Evolutionary conservation across 2,329 filamentous ascomycete species (phyloP).

Genomic region (Ampelomyces quisqualis): DNA sequence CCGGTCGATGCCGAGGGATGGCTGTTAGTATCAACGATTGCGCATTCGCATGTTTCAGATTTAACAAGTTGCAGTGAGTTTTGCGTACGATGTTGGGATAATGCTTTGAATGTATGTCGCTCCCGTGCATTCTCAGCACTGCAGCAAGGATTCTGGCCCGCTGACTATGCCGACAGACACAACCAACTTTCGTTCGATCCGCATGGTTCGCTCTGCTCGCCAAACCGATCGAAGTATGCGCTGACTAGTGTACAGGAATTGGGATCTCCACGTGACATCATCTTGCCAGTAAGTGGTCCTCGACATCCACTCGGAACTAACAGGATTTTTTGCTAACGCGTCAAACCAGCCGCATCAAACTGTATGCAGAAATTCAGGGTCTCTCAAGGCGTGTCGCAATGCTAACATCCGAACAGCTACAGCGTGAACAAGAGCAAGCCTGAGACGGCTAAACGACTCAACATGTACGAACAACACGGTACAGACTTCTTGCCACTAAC

Average conservation of each 20-base stretch:
- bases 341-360: slow-evolving; percentile 47
- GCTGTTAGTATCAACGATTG: slow-evolving; percentile 26
- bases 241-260: slow-evolving; percentile 55
- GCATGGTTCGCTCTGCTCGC: slow-evolving; percentile 41
- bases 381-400: not conserved
- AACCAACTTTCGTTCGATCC: slow-evolving; percentile 47
- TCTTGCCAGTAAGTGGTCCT: slow-evolving; percentile 53
- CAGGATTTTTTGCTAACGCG: slow-evolving; percentile 9
- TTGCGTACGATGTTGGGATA: slow-evolving; percentile 48
- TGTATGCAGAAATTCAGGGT: slow-evolving; percentile 7
- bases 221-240: slow-evolving; percentile 4
- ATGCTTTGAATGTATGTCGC: slow-evolving; percentile 44
- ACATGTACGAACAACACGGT: slow-evolving; percentile 53
- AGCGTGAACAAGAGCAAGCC: slow-evolving; percentile 59
- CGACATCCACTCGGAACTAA: not conserved
- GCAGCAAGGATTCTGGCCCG: too few relatives aligned
- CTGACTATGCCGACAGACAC: slow-evolving; percentile 35
- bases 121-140: slow-evolving; percentile 28
- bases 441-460: slow-evolving; percentile 53
- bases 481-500: slow-evolving; percentile 57
- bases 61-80: slow-evolving; percentile 36
- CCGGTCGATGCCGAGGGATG: slow-evolving; percentile 57
- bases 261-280: slow-evolving; percentile 65
- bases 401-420: slow-evolving; percentile 51
- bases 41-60: not conserved